Evolutionary conservation across 116 monocot genomes (phyloP), one percentile per base, ranked within the genome.

Genomic region (Posidonia oceanica): DNA sequence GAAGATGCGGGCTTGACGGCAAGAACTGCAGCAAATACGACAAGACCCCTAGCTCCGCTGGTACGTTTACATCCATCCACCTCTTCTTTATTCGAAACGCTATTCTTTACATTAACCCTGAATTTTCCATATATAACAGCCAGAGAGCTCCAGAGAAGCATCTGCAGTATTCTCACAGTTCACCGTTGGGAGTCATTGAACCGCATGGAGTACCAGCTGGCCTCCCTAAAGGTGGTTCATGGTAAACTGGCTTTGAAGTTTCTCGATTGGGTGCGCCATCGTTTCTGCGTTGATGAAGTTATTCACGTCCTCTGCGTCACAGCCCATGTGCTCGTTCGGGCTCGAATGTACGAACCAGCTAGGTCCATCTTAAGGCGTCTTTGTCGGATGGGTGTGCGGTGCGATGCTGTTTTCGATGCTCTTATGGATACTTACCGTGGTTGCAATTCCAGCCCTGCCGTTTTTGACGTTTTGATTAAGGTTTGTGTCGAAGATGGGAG

Each of bases 101-200:
- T 29, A 29, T 29, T 29, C 29, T 29, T 29, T 29, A 29, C 29
- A 29, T 29, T 29, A 29, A 29, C 29, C 29, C 29, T 29, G 29
- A 29, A 29, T 29, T 29, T 0, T 29, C 29, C 29, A 29, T 29
- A 29, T 29, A 29, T 29, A 29, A 29, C 29, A 29, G 29, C 29
- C 13, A n/a, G n/a, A 39, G 20, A 69, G n/a, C 21, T 65, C 18
- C 68, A 80, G 38, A 63, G 65, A 0, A 81, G 81, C 70, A 76
- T 85, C 52, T 72, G 71, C 62, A 56, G 61, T 13, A 71, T 79
- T 12, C 70, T 85, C 14, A 85, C 81, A 5, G 66, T 81, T 58
- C 78, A 74, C 66, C 70, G 85, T 7, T 81, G 85, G 85, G 81
- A 85, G 48, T 81, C 85, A 42, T 60, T 85, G 70, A 81, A 81